Conservation (phyloP, 139 green algal genomes). For the Coelastrella sp. region DNA sequence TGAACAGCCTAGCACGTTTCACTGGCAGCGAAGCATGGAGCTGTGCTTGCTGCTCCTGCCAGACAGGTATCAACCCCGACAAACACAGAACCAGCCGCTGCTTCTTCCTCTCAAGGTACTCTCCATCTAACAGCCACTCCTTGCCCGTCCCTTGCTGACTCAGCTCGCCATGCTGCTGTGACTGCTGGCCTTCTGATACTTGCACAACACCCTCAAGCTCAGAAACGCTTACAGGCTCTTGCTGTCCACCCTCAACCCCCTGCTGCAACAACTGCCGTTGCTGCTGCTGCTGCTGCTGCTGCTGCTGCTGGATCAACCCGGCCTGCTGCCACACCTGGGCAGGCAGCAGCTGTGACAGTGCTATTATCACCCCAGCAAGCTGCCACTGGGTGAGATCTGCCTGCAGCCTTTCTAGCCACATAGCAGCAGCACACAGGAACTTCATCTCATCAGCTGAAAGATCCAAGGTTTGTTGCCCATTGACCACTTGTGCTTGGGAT, state of each 20-base stretch:
- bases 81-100: not conserved
- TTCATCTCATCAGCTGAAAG: not conserved
- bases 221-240: not conserved
- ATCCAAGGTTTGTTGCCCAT: not conserved
- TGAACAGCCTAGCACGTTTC: not conserved
- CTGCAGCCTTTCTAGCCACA: not conserved
- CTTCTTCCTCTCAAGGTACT: not conserved
- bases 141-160: not conserved
- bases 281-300: slow-evolving; percentile 3
- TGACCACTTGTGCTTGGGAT: not conserved
- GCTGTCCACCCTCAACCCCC: no score
- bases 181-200: not conserved
- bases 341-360: slow-evolving; percentile 17
- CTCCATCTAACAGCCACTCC: not conserved
- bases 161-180: not conserved
- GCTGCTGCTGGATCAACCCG: slow-evolving; percentile 12
- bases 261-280: not conserved
- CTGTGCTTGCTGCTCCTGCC: not conserved
- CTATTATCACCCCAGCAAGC: slow-evolving; percentile 3
- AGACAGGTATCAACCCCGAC: not conserved
- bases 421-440: not conserved
- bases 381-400: not conserved
- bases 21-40: not conserved
- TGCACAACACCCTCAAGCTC: not conserved
- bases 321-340: not conserved